A percentile compares a stretch with the other conserved stretches of the same genome.
Conservation (phyloP, 495 filamentous ascomycete species). For the Penicillium odoratum region DNA sequence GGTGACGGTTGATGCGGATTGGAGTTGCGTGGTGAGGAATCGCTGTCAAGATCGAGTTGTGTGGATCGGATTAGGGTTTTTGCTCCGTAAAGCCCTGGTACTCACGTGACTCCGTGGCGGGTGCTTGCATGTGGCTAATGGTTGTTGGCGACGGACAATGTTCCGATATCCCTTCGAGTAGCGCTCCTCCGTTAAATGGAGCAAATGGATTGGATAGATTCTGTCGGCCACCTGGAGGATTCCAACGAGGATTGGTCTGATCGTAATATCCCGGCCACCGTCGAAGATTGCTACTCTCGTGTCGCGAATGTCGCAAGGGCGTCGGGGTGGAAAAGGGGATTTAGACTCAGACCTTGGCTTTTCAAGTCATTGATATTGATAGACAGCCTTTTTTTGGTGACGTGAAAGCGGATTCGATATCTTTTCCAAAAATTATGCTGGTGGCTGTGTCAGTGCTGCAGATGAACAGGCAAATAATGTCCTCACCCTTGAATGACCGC, state of each 20-base stretch:
- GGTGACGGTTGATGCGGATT: slow-evolving; percentile 41
- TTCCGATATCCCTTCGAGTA: background rate
- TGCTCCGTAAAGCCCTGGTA: slow-evolving; percentile 20
- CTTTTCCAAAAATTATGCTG: slow-evolving; percentile 20
- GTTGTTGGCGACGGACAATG: slow-evolving; percentile 4
- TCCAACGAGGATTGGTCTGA: slow-evolving; percentile 2
- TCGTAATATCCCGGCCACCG: slow-evolving; percentile 3
- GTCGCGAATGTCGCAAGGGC: slow-evolving; percentile 8
- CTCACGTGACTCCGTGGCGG: slow-evolving; percentile 17
- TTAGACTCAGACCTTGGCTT: background rate
- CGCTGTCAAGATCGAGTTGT: slow-evolving; percentile 22
- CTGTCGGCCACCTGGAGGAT: background rate
- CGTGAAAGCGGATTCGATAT: slow-evolving; percentile 19
- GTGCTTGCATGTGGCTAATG: slow-evolving; percentile 4
- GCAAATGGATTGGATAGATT: background rate
- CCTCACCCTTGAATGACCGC: slow-evolving; percentile 18
- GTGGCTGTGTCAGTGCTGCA: background rate
- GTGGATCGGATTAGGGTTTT: slow-evolving; percentile 40
- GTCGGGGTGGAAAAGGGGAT: slow-evolving; percentile 3
- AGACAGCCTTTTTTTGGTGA: slow-evolving; percentile 10
- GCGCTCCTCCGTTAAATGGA: background rate
- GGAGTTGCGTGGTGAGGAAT: slow-evolving; percentile 19
- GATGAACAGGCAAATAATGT: background rate
- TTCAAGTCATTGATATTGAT: slow-evolving; percentile 13
- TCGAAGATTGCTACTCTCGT: slow-evolving; percentile 5